Conservation (phyloP, 2,329 filamentous ascomycete species). For the Venturia aucupariae region DNA sequence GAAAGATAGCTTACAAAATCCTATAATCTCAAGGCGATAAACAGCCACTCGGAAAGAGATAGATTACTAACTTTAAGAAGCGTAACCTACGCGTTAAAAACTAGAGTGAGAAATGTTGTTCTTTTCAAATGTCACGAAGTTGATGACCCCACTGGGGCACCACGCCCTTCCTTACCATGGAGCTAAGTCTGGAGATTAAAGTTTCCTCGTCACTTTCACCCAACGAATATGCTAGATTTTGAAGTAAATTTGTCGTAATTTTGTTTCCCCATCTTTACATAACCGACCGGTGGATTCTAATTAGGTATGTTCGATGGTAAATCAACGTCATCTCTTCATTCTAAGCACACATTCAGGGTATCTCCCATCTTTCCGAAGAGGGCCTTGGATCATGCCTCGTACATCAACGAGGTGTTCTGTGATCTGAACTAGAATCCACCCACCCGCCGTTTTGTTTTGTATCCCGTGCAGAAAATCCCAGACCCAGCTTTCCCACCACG, state of each 20-base stretch:
- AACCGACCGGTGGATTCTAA: conserved; percentile 1
- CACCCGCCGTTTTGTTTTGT: neutral
- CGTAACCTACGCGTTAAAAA: too few species aligned
- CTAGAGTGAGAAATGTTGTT: too few species aligned
- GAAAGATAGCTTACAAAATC: too few species aligned
- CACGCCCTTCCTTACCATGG: too few species aligned
- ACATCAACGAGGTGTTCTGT: neutral
- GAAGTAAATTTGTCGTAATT: neutral
- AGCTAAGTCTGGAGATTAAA: too few species aligned
- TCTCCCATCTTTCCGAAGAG: neutral
- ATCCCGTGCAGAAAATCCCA: neutral
- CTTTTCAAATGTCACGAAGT: too few species aligned
- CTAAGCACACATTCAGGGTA: neutral
- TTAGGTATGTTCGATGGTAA: neutral
- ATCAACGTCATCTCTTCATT: neutral
- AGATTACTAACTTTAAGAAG: too few species aligned
- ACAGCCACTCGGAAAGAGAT: too few species aligned
- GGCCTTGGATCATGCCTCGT: neutral
- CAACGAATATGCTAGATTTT: neutral
- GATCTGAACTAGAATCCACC: neutral
- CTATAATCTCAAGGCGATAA: too few species aligned
- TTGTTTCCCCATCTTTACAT: neutral
- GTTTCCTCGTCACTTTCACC: neutral
- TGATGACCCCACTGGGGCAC: too few species aligned
- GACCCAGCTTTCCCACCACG: neutral